A percentile compares a stretch with the other conserved stretches of the same genome.
Conservation (phyloP, 2,329 filamentous ascomycete genomes). For the Hymenotorrendiella dingleyae region DNA sequence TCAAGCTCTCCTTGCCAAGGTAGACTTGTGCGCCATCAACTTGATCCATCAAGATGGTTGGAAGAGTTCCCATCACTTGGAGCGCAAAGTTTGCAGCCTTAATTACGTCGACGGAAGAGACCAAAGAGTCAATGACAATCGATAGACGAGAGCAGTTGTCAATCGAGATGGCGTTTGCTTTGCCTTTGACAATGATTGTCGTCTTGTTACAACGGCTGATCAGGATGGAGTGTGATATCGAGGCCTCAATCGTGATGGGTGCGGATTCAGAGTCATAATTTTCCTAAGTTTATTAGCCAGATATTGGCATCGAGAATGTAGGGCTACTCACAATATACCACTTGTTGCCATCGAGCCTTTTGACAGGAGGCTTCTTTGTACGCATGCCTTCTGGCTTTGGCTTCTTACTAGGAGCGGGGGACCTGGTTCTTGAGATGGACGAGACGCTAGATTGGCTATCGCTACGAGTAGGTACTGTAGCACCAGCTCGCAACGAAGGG, state of each 20-base stretch:
- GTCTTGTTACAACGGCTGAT: constrained; percentile 90
- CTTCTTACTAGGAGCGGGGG: constrained; percentile 81
- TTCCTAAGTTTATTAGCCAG: constrained; percentile 49
- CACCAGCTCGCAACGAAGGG: constrained; percentile 70
- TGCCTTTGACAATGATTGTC: constrained; percentile 82
- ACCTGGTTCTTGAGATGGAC: constrained; percentile 61
- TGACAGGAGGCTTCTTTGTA: constrained; percentile 72
- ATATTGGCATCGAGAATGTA: too few species aligned
- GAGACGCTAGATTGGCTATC: constrained; percentile 45
- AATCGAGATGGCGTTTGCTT: constrained; percentile 93
- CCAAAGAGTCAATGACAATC: constrained; percentile 80
- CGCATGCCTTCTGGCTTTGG: constrained; percentile 83
- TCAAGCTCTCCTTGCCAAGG: constrained; percentile 70
- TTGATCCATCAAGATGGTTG: constrained; percentile 86
- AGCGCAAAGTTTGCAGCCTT: constrained; percentile 91
- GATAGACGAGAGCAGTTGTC: constrained; percentile 84
- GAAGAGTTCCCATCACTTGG: constrained; percentile 81
- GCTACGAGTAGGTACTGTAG: constrained; percentile 58
- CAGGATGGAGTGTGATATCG: constrained; percentile 80
- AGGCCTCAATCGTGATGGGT: constrained; percentile 75
- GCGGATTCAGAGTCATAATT: constrained; percentile 75
- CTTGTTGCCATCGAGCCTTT: constrained; percentile 81
- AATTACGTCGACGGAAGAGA: constrained; percentile 90
- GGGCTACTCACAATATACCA: constrained; percentile 68
- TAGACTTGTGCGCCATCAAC: constrained; percentile 88